Evolutionary conservation across 192 early-diverging fungal genomes (phyloP).

Genomic region (Coemansia sp.): DNA sequence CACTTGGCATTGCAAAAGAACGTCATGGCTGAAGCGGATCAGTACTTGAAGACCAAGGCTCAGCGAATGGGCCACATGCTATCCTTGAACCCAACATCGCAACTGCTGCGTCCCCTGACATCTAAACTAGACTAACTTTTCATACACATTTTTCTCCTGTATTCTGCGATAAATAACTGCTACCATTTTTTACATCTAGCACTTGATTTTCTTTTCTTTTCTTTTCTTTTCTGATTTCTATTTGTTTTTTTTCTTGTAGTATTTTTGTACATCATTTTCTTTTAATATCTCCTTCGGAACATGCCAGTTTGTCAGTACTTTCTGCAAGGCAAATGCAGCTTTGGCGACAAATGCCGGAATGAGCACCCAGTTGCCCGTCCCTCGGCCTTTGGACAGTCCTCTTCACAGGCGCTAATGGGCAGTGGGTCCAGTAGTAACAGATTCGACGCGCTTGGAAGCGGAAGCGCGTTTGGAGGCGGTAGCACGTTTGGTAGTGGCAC

Average conservation of each 20-base stretch:
- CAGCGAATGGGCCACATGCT: constrained; percentile 92
- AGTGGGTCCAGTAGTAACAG: constrained; percentile 42
- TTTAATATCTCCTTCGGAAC: neutral
- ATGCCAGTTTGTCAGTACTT: constrained; percentile 57
- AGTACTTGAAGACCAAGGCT: constrained; percentile 86
- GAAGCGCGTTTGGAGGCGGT: constrained; percentile 3
- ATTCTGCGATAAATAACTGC: no score
- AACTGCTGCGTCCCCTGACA: neutral
- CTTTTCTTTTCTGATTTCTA: neutral
- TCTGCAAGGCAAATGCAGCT: constrained; percentile 60
- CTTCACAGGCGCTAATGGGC: constrained; percentile 40
- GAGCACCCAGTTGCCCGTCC: constrained; percentile 56
- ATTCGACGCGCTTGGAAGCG: constrained; percentile 11
- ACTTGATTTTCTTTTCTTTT: neutral
- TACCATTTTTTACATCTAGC: neutral
- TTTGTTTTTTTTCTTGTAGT: neutral
- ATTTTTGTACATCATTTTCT: neutral
- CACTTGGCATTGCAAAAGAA: constrained; percentile 30
- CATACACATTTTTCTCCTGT: neutral
- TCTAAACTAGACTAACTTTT: neutral
- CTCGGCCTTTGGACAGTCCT: constrained; percentile 50
- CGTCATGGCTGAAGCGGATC: constrained; percentile 70
- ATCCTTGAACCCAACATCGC: constrained; percentile 17
- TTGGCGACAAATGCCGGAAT: constrained; percentile 60
- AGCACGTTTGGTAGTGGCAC: constrained; percentile 12